Conservation (phyloP, 2,329 filamentous ascomycete genomes). For the Cytospora paraplurivora region DNA sequence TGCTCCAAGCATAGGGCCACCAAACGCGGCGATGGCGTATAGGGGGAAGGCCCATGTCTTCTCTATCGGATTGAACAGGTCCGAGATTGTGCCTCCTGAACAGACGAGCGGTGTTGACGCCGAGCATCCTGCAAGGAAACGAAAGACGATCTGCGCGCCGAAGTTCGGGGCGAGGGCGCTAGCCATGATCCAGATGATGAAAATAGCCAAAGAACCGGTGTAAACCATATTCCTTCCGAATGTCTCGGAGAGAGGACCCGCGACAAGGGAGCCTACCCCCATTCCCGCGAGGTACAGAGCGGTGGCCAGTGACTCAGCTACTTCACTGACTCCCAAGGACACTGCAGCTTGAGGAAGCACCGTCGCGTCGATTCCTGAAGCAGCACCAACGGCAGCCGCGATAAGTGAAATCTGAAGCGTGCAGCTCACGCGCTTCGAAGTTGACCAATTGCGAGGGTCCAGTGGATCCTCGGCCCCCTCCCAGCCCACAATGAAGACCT, state of each 20-base stretch:
- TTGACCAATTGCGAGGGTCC: slow-evolving; percentile 43
- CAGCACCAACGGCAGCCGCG: slow-evolving; percentile 52
- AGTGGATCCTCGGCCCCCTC: slow-evolving; percentile 40
- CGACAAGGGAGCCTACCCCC: slow-evolving; percentile 41
- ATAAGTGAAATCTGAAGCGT: slow-evolving; percentile 49
- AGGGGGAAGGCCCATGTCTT: slow-evolving; percentile 45
- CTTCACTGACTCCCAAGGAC: slow-evolving; percentile 51
- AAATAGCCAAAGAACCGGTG: slow-evolving; percentile 42
- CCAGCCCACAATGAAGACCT: slow-evolving; percentile 44
- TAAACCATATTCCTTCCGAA: slow-evolving; percentile 46
- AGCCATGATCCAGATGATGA: slow-evolving; percentile 49
- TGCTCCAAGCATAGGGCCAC: slow-evolving; percentile 45
- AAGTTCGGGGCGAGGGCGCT: slow-evolving; percentile 47
- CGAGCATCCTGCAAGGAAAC: slow-evolving; percentile 50
- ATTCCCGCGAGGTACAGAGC: slow-evolving; percentile 43
- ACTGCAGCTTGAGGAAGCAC: slow-evolving; percentile 47
- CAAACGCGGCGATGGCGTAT: slow-evolving; percentile 48
- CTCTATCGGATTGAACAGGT: slow-evolving; percentile 41
- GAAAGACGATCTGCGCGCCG: slow-evolving; percentile 46
- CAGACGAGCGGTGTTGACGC: slow-evolving; percentile 48
- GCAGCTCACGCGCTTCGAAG: slow-evolving; percentile 38
- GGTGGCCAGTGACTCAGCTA: slow-evolving; percentile 53
- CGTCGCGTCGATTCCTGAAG: slow-evolving; percentile 55
- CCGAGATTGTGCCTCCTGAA: slow-evolving; percentile 46
- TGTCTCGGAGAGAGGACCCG: slow-evolving; percentile 44